Evolutionary conservation across 768 basidiomycete genomes (phyloP), one percentile per base, ranked within the genome.

Genomic region (Leccinum sublutescens): DNA sequence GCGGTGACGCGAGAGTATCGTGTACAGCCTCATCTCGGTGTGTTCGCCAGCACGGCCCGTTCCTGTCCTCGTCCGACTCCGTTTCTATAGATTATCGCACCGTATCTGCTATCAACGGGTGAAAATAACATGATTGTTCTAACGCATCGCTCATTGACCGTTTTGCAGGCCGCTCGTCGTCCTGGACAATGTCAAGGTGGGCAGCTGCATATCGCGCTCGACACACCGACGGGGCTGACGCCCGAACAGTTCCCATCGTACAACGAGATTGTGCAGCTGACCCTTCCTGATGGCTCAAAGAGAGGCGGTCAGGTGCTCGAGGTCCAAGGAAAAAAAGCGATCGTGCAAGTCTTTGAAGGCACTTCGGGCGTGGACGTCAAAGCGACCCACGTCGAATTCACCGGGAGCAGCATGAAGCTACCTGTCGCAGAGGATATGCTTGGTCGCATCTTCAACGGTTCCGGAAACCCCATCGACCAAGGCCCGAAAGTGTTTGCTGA

Each of bases 401-500:
- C 95, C 14, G 97, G 97, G 47, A 91, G 90, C 67, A 95, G 94
- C 73, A 98, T 99, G 97, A 98, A 97, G 74, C 83, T 99, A 2
- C 95, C 97, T 48, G 97, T 98, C 19, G 94, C 95, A 23, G 97
- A 98, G 74, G 97, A 98, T 79, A 98, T 98, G 95, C 76, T 97
- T 68, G 97, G 97, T 33, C 91, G 97, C 62, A 95, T 98, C 71
- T 98, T 99, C 85, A 99, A 99, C 76, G 97, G 97, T 59, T 94
- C 92, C 47, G 97, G 97, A 36, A 92, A 93, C 69, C 96, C 97
- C 27, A 98, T 98, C 69, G 97, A 99, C 77, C 87, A 98, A 69
- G 97, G 97, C 29, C 97, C 97, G 0, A 98, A 97, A 74, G 97
- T 98, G 25, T 98, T 98, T 77, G 97, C 97, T 11, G 97, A 98